phyloP scores from a whole-genome alignment of 2,329 filamentous ascomycete genomes.

The Cladosporium sp. region DNA sequence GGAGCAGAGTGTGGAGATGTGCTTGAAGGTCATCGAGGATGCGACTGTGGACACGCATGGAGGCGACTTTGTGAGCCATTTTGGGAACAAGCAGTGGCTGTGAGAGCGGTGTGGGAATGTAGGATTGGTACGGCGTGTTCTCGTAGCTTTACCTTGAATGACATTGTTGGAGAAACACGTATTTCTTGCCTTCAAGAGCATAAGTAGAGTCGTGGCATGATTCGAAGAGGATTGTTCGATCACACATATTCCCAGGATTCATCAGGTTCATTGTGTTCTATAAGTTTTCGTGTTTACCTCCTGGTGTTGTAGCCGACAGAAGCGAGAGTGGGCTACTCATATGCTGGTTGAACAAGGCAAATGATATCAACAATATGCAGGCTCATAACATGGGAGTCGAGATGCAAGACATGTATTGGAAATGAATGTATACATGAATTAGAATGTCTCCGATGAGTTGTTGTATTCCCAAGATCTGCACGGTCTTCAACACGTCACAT shows the following conservation, averaged over 20 bases:
- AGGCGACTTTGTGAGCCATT: slow-evolving; percentile 57
- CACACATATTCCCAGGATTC: background rate
- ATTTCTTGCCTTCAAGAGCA: background rate
- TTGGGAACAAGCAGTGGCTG: slow-evolving; percentile 48
- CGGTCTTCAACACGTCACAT: slow-evolving; percentile 5
- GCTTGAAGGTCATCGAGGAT: slow-evolving; percentile 37
- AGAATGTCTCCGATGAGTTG: background rate
- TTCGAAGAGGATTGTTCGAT: background rate
- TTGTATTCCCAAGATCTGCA: background rate
- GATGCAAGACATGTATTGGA: background rate
- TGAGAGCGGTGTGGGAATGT: background rate
- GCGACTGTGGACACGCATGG: slow-evolving; percentile 49
- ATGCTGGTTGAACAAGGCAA: background rate
- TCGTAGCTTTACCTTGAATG: background rate
- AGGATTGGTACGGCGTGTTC: background rate
- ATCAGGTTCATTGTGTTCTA: background rate
- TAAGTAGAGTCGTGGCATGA: background rate
- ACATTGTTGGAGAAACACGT: background rate
- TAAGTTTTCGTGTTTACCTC: background rate
- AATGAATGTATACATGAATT: background rate
- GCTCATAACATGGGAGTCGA: rapidly evolving
- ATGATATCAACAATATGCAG: background rate
- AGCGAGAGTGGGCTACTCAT: background rate
- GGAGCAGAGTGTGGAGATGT: slow-evolving; percentile 32
- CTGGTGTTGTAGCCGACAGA: background rate